Evolutionary conservation across 2,329 filamentous ascomycete species (phyloP).

Genomic region (Ceratocystis alfenasii): DNA sequence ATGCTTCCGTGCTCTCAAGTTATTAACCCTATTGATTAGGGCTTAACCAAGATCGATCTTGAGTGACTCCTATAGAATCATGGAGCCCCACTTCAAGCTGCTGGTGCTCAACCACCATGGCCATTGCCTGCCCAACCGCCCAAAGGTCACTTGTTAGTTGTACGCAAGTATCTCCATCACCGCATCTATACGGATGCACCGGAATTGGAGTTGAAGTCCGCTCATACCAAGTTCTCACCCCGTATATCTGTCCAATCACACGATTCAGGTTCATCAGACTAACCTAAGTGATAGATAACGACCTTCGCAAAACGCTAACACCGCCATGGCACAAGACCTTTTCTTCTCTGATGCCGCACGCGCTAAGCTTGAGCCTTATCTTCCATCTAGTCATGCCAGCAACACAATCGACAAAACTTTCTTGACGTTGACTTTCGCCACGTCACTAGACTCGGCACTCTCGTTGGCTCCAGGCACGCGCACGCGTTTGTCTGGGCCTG

Average conservation of each 20-base stretch:
- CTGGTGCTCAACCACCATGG: neutral
- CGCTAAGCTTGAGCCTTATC: constrained; percentile 29
- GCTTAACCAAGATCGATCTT: no score
- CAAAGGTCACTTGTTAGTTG: no score
- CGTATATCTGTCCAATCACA: no score
- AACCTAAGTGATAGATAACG: neutral
- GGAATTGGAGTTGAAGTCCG: no score
- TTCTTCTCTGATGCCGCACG: constrained; percentile 29
- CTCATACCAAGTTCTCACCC: no score
- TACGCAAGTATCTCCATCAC: no score
- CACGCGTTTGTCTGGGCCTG: constrained; percentile 68
- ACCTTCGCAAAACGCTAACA: neutral
- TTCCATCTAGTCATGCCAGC: constrained; percentile 26
- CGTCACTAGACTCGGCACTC: constrained; percentile 73
- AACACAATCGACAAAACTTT: constrained; percentile 29
- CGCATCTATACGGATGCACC: no score
- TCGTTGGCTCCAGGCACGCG: constrained; percentile 66
- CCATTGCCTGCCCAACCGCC: no score
- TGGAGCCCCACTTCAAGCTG: constrained; percentile 2
- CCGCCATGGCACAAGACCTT: constrained; percentile 30
- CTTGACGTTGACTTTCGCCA: constrained; percentile 80
- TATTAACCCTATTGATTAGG: no score
- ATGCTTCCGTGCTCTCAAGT: no score
- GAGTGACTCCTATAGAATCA: no score
- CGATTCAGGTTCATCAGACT: neutral